Percentiles rank a stretch among this genome's conserved stretches.
Evolutionary conservation across 257 asterid species (phyloP).

Genomic region (Nicotiana benthamiana): DNA sequence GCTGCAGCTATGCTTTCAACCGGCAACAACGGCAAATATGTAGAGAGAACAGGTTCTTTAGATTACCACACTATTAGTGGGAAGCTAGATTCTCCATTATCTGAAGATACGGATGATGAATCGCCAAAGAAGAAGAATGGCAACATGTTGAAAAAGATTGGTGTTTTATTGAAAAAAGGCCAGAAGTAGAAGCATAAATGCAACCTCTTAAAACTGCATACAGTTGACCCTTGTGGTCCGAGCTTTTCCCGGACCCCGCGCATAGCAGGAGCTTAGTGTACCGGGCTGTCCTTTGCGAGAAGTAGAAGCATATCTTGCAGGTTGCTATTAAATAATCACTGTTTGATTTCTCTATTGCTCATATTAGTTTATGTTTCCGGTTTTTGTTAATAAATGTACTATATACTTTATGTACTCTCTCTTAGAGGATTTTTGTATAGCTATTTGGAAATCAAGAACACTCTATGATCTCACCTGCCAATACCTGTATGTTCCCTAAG

Average conservation of each 20-base stretch:
- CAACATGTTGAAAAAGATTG: conserved; percentile 79
- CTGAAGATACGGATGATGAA: conserved; percentile 66
- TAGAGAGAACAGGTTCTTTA: conserved; percentile 47
- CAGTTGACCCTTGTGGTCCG: too few relatives aligned
- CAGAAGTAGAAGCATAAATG: conserved; percentile 36
- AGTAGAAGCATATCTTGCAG: conserved; percentile 23
- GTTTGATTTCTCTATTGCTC: background rate
- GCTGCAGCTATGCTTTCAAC: conserved; percentile 79
- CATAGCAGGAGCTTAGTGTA: too few relatives aligned
- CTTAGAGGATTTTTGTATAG: conserved; percentile 7
- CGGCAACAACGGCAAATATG: conserved; percentile 46
- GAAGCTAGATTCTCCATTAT: conserved; percentile 43
- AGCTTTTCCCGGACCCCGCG: too few relatives aligned
- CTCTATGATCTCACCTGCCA: background rate
- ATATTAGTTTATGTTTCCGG: background rate
- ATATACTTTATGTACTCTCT: background rate
- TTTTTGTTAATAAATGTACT: background rate
- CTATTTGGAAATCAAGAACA: conserved; percentile 6
- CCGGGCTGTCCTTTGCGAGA: conserved; percentile 22
- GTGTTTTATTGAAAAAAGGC: conserved; percentile 74
- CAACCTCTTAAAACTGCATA: too few relatives aligned
- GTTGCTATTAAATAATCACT: conserved; percentile 6
- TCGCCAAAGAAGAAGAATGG: conserved; percentile 73
- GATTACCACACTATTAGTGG: conserved; percentile 58
- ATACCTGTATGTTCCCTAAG: background rate